Evolutionary conservation across 2,329 filamentous ascomycete genomes (phyloP).

Genomic region (Cryphonectria radicalis): DNA sequence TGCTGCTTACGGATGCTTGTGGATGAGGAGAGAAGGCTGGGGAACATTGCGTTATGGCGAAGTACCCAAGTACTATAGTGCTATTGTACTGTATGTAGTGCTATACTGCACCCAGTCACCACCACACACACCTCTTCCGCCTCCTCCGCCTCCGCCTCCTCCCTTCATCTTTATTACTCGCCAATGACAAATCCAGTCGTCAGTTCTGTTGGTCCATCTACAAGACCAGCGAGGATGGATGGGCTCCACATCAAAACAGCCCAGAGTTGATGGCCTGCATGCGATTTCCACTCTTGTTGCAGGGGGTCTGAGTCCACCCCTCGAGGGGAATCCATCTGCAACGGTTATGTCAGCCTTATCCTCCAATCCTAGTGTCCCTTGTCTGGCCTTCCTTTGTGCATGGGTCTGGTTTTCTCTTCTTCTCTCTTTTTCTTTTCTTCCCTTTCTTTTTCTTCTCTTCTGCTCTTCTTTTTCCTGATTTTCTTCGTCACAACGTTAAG

Average conservation of each 20-base stretch:
- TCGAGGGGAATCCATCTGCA: not conserved
- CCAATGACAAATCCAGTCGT: not conserved
- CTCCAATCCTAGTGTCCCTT: no score
- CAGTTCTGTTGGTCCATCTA: not conserved
- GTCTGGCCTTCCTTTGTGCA: not conserved
- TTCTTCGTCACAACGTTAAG: not conserved
- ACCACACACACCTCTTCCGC: not conserved
- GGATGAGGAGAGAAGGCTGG: constrained; percentile 28
- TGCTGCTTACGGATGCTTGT: constrained; percentile 10
- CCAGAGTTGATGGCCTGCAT: not conserved
- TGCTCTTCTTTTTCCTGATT: not conserved
- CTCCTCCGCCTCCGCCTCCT: not conserved
- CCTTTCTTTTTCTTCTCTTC: not conserved
- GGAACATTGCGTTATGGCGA: constrained; percentile 6
- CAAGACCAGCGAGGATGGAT: not conserved
- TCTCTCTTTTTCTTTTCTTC: not conserved
- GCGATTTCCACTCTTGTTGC: not conserved
- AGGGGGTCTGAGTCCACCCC: not conserved
- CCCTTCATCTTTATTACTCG: not conserved
- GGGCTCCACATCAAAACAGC: not conserved
- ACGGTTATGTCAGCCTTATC: not conserved
- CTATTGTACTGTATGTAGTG: no score
- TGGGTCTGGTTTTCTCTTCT: not conserved
- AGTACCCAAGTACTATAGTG: not conserved
- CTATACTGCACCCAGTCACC: not conserved